Base-by-base conservation (phyloP, 2,329 filamentous ascomycete genomes). In the Bisporella sp. region DNA sequence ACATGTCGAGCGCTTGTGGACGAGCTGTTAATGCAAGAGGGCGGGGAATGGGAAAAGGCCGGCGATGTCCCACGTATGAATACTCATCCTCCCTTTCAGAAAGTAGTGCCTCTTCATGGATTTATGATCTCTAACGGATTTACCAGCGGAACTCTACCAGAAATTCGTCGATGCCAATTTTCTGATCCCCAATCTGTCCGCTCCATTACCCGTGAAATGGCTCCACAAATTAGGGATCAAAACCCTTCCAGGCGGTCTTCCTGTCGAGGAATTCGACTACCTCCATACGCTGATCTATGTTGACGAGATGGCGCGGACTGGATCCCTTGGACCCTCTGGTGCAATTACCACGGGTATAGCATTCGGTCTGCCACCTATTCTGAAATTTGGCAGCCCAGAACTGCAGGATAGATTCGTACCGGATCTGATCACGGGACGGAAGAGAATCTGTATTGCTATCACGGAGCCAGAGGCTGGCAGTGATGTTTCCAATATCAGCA, bases 401-500 rank as follows among this genome's bases (percentile, higher is more conserved):
- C 68, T 89, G 30, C 82, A 88, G 65, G 79, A 84, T 56, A 72
- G 75, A 7, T 82, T 85, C 56, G 69, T 90, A 6, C 85, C 85
- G 0, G 83, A 86, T 46, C 71, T 89, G 1, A 70, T 90, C 9
- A 77, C 75, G 0, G 83, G 84, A 5, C 76, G 74, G 62, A 87
- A 82, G 68, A 73, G 85, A 41, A 74, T 74, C 11, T 90, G 86
- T 61, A 89, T 91, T 57, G 87, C 86, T 7, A 89, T 91, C 59
- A 91, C 87, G 0, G 87, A 91, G 63, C 87, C 87, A 0, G 81
- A 80, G 47, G 85, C 85, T 0, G 86, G 87, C 0, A 82, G 77
- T 47, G 86, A 90, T 62, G 87, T 90, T 1, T 83, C 84, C 5
- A 85, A 84, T 59, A 85, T 89, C 56, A 74, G 75, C 4, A 89